A percentile compares a stretch with the other conserved stretches of the same genome.
phyloP scores from a whole-genome alignment of 345 rosid species.

The Psidium guajava region DNA sequence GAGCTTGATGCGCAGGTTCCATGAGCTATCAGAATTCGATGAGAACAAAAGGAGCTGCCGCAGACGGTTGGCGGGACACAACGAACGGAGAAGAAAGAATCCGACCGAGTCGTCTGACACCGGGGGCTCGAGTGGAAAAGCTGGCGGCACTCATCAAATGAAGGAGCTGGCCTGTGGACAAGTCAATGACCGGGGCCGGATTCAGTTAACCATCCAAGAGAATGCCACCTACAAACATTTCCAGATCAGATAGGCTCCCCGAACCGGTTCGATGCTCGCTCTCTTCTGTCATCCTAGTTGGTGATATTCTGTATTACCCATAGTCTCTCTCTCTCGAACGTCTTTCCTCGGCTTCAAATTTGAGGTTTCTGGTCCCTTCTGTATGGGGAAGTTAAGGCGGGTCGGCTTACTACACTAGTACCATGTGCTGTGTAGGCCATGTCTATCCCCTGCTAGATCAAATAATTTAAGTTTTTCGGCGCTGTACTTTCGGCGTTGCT shows the following conservation, averaged over 20 bases:
- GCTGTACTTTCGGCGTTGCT: not conserved
- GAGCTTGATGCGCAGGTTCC: conserved; percentile 24
- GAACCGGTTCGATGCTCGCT: conserved; percentile 23
- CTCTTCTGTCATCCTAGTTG: conserved; percentile 42
- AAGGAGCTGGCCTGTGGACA: conserved; percentile 17
- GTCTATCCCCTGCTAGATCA: not conserved
- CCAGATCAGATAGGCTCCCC: conserved; percentile 20
- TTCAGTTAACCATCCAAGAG: conserved; percentile 25
- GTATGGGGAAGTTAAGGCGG: not conserved
- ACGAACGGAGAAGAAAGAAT: conserved; percentile 45
- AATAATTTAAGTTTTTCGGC: not conserved
- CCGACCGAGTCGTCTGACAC: conserved; percentile 19
- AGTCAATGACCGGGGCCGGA: conserved; percentile 24
- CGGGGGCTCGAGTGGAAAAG: conserved; percentile 22
- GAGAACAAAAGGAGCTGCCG: conserved; percentile 11
- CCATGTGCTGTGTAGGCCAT: not conserved
- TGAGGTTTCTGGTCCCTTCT: not conserved
- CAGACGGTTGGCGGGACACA: conserved; percentile 47
- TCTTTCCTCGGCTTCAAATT: not conserved
- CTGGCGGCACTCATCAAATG: conserved; percentile 2
- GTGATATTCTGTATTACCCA: not conserved
- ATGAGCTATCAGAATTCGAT: conserved; percentile 39
- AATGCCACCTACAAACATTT: conserved; percentile 29
- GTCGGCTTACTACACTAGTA: not conserved
- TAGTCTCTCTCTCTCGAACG: not conserved